phyloP scores from a whole-genome alignment of 2,329 filamentous ascomycete genomes.

The Rutstroemia sydowiana region DNA sequence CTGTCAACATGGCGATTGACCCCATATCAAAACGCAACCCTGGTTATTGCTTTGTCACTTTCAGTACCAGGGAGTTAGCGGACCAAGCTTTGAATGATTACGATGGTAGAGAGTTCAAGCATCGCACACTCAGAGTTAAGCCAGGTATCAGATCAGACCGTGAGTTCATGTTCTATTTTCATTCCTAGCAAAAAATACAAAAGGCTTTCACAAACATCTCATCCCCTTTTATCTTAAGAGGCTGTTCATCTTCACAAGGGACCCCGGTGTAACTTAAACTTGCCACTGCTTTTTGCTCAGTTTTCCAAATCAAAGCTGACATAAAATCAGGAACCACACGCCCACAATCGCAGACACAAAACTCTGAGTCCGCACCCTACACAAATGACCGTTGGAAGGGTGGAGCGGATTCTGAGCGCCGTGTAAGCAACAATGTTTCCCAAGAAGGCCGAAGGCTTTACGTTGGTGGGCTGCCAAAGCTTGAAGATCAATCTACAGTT shows the following conservation, averaged over 20 bases:
- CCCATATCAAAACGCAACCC: conserved; percentile 62
- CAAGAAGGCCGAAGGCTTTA: conserved; percentile 38
- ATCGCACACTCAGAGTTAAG: conserved; percentile 55
- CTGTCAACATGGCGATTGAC: conserved; percentile 63
- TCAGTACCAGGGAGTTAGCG: conserved; percentile 49
- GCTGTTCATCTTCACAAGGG: too few relatives aligned
- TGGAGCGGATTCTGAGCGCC: conserved; percentile 15
- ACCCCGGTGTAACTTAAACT: neutral
- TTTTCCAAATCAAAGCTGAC: neutral
- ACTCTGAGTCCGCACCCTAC: conserved; percentile 3
- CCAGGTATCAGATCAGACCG: conserved; percentile 41
- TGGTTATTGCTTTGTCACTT: conserved; percentile 69
- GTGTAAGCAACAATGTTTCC: conserved; percentile 14
- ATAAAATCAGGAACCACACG: conserved; percentile 1
- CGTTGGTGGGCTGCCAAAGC: conserved; percentile 43
- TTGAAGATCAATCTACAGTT: conserved; percentile 41
- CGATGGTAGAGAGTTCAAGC: conserved; percentile 45
- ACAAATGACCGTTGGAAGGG: conserved; percentile 22
- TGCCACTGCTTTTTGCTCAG: neutral
- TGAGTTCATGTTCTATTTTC: conserved; percentile 11
- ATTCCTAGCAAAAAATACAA: neutral
- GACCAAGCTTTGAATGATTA: conserved; percentile 50
- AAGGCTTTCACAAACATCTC: neutral
- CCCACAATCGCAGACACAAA: neutral
- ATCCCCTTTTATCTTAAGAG: too few relatives aligned